Conservation (phyloP, 176 grass and related monocot species). For the Musa schizocarpa region DNA sequence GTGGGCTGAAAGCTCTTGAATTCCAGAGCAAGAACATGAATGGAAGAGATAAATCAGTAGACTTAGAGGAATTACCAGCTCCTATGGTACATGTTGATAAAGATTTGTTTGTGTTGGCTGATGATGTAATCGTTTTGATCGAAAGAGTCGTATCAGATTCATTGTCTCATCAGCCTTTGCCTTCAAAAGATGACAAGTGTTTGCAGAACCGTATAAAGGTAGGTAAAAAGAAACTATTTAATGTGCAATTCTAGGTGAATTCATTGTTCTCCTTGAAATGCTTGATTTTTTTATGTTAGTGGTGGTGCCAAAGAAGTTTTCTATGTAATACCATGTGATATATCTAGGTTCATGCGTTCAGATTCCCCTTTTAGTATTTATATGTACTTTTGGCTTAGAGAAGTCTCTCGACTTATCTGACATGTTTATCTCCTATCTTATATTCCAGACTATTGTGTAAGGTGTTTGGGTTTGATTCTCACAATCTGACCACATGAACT, state of each 20-base stretch:
- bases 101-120: constrained; percentile 82
- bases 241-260: not conserved
- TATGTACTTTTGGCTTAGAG: not conserved
- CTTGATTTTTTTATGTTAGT: not conserved
- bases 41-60: constrained; percentile 40
- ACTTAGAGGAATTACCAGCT: constrained; percentile 42
- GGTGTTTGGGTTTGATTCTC: not conserved
- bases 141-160: constrained; percentile 62
- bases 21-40: constrained; percentile 26
- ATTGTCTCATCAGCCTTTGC: constrained; percentile 52
- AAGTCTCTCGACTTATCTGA: not conserved
- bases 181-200: constrained; percentile 77
- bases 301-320: not conserved
- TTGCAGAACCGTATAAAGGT: constrained; percentile 57
- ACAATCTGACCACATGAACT: not conserved
- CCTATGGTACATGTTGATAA: constrained; percentile 39
- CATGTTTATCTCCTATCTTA: not conserved
- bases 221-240: not conserved
- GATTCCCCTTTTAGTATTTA: not conserved
- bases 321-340: not conserved
- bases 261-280: not conserved
- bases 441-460: not conserved
- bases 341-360: not conserved
- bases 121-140: constrained; percentile 69
- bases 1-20: constrained; percentile 19